Percentiles rank a stretch among this genome's conserved stretches.
Evolutionary conservation across 2,329 filamentous ascomycete species (phyloP).

Genomic region (Aspergillus pseudoviridinutans): DNA sequence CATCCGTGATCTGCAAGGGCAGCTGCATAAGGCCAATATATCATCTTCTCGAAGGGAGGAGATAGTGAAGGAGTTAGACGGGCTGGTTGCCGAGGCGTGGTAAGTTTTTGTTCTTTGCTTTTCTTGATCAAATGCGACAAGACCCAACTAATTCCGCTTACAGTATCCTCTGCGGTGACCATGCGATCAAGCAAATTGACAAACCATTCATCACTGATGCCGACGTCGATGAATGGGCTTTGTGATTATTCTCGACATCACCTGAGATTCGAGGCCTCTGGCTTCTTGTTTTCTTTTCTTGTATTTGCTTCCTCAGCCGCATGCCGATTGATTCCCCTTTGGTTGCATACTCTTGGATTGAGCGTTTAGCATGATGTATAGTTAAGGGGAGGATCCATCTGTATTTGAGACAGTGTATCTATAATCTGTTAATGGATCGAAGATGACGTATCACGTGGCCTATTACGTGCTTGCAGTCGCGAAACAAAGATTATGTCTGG

Average conservation of each 20-base stretch:
- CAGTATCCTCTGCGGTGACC: conserved; percentile 89
- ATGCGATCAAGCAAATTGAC: conserved; percentile 90
- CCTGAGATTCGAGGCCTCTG: background rate
- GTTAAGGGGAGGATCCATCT: background rate
- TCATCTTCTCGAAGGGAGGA: conserved; percentile 70
- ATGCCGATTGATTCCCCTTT: background rate
- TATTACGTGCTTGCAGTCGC: background rate
- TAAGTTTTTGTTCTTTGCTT: conserved; percentile 42
- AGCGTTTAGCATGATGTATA: background rate
- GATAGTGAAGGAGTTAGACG: conserved; percentile 83
- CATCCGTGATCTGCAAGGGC: conserved; percentile 79
- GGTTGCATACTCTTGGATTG: background rate
- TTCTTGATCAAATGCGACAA: conserved; percentile 18
- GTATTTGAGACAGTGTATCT: background rate
- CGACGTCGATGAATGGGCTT: conserved; percentile 77
- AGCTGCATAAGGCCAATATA: conserved; percentile 73
- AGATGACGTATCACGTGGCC: background rate
- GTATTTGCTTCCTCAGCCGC: background rate
- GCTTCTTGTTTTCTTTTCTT: background rate
- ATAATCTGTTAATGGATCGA: background rate
- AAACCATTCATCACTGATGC: conserved; percentile 77
- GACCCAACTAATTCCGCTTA: background rate
- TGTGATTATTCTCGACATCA: conserved; percentile 39
- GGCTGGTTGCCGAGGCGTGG: conserved; percentile 86
- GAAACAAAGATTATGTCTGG: background rate